Evolutionary conservation across 495 filamentous ascomycete species (phyloP).

Genomic region (Schizothecium vesticola): DNA sequence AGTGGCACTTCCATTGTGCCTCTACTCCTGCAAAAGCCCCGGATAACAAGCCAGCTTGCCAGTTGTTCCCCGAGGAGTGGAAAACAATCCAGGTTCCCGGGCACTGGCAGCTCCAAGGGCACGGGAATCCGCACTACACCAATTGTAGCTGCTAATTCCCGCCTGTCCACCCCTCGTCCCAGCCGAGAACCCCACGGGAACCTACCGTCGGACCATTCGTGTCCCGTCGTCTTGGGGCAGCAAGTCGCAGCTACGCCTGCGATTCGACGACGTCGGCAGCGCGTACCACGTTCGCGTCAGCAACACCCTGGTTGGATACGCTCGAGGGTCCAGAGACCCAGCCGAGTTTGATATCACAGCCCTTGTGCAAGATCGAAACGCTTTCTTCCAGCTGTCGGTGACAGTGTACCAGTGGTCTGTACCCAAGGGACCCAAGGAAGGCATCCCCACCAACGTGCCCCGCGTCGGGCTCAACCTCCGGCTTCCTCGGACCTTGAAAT

Average conservation of each 20-base stretch:
- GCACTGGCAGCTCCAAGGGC: slow-evolving; percentile 63
- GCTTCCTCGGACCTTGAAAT: slow-evolving; percentile 34
- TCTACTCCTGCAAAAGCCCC: slow-evolving; percentile 45
- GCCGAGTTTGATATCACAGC: slow-evolving; percentile 56
- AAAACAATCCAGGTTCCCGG: slow-evolving; percentile 52
- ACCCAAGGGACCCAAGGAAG: too few relatives aligned
- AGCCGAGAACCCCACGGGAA: slow-evolving; percentile 55
- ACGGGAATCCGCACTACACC: slow-evolving; percentile 57
- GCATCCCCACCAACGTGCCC: slow-evolving; percentile 45
- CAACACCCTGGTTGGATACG: slow-evolving; percentile 52
- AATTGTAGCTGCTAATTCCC: slow-evolving; percentile 58
- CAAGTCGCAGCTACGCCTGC: slow-evolving; percentile 45
- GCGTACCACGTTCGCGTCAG: slow-evolving; percentile 63
- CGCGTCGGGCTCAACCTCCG: slow-evolving; percentile 50
- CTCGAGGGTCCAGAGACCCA: slow-evolving; percentile 58
- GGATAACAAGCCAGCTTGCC: slow-evolving; percentile 24
- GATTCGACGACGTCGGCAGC: slow-evolving; percentile 64
- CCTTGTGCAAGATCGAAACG: slow-evolving; percentile 31
- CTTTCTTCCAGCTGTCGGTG: slow-evolving; percentile 50
- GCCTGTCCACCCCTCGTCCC: slow-evolving; percentile 54
- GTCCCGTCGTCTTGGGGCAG: slow-evolving; percentile 37
- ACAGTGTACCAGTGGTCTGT: slow-evolving; percentile 60
- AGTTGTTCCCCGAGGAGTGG: slow-evolving; percentile 34
- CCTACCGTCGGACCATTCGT: slow-evolving; percentile 51
- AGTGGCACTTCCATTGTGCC: slow-evolving; percentile 56